Conservation (phyloP, 768 basidiomycete genomes). For the Tricholoma sp. region DNA sequence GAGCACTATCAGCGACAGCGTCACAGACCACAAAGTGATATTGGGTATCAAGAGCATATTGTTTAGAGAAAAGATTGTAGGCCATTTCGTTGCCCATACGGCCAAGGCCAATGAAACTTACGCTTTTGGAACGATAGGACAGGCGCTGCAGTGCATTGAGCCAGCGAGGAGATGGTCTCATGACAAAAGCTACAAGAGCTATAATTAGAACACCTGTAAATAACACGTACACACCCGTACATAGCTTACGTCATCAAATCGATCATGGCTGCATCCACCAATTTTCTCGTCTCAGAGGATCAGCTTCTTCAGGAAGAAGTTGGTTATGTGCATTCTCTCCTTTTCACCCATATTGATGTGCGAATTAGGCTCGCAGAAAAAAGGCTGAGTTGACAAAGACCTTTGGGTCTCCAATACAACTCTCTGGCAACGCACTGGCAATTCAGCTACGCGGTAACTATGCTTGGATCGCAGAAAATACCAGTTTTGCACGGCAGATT, state of each 20-base stretch:
- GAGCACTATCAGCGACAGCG: conserved; percentile 54
- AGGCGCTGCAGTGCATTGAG: conserved; percentile 34
- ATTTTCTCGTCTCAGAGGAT: conserved; percentile 70
- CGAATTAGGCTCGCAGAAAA: conserved; percentile 54
- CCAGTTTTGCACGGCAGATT: conserved; percentile 65
- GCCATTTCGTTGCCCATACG: conserved; percentile 89
- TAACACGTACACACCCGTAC: too few relatives aligned
- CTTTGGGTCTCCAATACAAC: conserved; percentile 74
- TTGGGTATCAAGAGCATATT: conserved; percentile 45
- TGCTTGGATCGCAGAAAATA: conserved; percentile 89
- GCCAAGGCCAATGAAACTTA: conserved; percentile 83
- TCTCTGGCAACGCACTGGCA: conserved; percentile 70
- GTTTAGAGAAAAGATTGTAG: conserved; percentile 77
- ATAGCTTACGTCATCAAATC: too few relatives aligned
- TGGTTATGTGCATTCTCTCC: conserved; percentile 18
- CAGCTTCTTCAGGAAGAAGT: conserved; percentile 62
- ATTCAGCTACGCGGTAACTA: conserved; percentile 58
- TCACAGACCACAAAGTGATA: conserved; percentile 76
- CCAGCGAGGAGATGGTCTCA: conserved; percentile 46
- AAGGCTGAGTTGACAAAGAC: conserved; percentile 70
- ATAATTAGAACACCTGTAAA: too few relatives aligned
- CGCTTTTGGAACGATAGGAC: conserved; percentile 40
- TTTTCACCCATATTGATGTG: conserved; percentile 4
- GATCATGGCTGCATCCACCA: conserved; percentile 22
- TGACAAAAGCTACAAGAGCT: conserved; percentile 15